phyloP scores from a whole-genome alignment of 371 early-diverging fungal species.

The Mucor mucedo region DNA sequence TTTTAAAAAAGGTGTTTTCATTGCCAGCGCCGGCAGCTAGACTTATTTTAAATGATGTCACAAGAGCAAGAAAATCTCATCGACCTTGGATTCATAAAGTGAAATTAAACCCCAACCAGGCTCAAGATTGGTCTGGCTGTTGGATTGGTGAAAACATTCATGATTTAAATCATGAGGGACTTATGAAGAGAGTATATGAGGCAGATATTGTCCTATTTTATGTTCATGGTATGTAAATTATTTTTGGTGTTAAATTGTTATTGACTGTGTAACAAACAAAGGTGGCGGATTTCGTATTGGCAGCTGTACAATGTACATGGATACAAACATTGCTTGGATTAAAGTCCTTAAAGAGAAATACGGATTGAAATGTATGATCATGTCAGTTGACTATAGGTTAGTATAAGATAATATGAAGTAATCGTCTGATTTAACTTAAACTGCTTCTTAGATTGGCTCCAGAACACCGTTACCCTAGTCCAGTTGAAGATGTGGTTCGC shows the following conservation, averaged over 20 bases:
- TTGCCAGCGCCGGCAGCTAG: slow-evolving; percentile 56
- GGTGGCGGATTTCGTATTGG: slow-evolving; percentile 59
- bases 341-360: slow-evolving; percentile 44
- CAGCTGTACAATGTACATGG: slow-evolving; percentile 56
- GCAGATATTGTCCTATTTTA: slow-evolving; percentile 53
- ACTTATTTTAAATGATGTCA: slow-evolving; percentile 48
- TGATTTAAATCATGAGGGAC: slow-evolving; percentile 26
- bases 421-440: not conserved
- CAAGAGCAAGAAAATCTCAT: slow-evolving; percentile 46
- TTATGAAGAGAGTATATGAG: slow-evolving; percentile 36
- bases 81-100: slow-evolving; percentile 46
- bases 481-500: slow-evolving; percentile 52
- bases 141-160: slow-evolving; percentile 54
- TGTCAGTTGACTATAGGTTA: slow-evolving; percentile 50
- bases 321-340: slow-evolving; percentile 48
- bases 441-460: slow-evolving; percentile 42
- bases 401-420: not conserved
- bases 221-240: slow-evolving; percentile 11
- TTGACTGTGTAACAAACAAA: slow-evolving; percentile 10
- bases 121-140: slow-evolving; percentile 52
- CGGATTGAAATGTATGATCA: slow-evolving; percentile 44
- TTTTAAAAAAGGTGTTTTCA: slow-evolving; percentile 46
- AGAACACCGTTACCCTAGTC: slow-evolving; percentile 52
- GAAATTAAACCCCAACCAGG: slow-evolving; percentile 14
- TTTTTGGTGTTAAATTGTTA: not conserved